These are phyloP conservation scores for Odontarrhena argentea DNA, from an alignment of 345 rosid genomes.

Conservation along the genomic window DNA sequence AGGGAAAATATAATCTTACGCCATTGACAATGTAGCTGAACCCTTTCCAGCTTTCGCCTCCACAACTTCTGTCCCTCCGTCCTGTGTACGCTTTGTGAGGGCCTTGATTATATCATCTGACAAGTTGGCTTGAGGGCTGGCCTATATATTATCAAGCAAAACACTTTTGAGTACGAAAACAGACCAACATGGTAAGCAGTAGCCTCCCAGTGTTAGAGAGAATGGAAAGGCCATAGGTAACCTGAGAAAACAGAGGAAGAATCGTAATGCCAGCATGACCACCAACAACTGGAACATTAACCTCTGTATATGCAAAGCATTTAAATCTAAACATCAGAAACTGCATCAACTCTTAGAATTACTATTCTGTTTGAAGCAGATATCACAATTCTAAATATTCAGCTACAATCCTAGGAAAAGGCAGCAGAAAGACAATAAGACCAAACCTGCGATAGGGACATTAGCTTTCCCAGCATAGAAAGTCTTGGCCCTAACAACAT, in stretches of 20 bases:
- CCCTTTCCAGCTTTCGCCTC: constrained; percentile 96
- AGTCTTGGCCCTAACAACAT: constrained; percentile 81
- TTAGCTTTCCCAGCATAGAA: constrained; percentile 79
- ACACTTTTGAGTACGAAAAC: constrained; percentile 17
- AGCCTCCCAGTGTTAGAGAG: neutral
- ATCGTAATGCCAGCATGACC: constrained; percentile 81
- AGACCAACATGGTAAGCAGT: constrained; percentile 10
- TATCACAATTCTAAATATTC: neutral
- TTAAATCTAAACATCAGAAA: neutral
- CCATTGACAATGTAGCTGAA: constrained; percentile 89
- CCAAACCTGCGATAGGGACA: constrained; percentile 64
- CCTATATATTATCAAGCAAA: constrained; percentile 45
- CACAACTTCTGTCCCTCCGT: constrained; percentile 90
- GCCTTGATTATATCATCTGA: constrained; percentile 59
- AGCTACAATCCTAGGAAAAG: neutral
- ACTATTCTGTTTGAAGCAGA: neutral
- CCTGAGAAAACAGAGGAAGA: constrained; percentile 72
- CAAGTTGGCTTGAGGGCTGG: constrained; percentile 74
- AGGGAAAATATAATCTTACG: constrained; percentile 52
- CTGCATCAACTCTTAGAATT: neutral
- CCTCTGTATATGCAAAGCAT: constrained; percentile 45
- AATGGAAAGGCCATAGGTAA: constrained; percentile 2
- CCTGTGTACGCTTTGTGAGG: constrained; percentile 86
- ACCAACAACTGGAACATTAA: constrained; percentile 73
- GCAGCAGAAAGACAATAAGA: neutral